Base-by-base conservation (phyloP, 495 filamentous ascomycete genomes). In the Xylaria nigripes region DNA sequence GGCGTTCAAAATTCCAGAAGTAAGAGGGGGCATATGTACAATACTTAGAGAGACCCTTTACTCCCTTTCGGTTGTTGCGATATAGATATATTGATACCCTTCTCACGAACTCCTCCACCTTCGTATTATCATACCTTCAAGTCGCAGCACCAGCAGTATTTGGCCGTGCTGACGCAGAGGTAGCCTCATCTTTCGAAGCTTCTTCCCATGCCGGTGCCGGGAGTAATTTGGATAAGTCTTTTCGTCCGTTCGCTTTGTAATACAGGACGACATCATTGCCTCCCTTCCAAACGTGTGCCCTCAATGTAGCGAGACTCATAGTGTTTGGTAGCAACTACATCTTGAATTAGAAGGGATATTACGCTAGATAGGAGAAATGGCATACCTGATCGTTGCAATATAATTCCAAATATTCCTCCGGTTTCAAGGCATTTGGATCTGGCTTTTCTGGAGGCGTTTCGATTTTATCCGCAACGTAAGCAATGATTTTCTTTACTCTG, bases 361-460 rank as follows among this genome's bases (percentile, higher is more conserved):
- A n/a, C 23, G 3, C 34, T 21, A 7, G 32, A 32, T 48, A 18
- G 19, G 48, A 25, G 50, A 46, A 36, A 45, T 22, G 40, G 71
- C 83, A 57, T 70, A 95, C 92, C 76, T 86, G 87, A 40, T 89
- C 85, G 65, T 96, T 89, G 64, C 93, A 97, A 64, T 95, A 90
- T 40, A 97, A 69, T 66, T 97, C 93, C 45, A 97, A 73, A 68
- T 94, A 94, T 62, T 96, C 89, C 67, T 97, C 93, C 2, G 90
- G 88, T 61, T 82, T 86, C 68, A 92, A 65, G 16, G 76, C 74
- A 25, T 83, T 73, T 9, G 77, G 74, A 48, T 82, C 81, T 1
- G 73, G 72, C 6, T 74, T 71, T 16, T 70, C 68, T 6, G 58
- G 22, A 16, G 70, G 63, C 1, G 84, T 78, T 64, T 96, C 91